Conservation (phyloP, 495 filamentous ascomycete genomes). For the Xylaria flabelliformis region DNA sequence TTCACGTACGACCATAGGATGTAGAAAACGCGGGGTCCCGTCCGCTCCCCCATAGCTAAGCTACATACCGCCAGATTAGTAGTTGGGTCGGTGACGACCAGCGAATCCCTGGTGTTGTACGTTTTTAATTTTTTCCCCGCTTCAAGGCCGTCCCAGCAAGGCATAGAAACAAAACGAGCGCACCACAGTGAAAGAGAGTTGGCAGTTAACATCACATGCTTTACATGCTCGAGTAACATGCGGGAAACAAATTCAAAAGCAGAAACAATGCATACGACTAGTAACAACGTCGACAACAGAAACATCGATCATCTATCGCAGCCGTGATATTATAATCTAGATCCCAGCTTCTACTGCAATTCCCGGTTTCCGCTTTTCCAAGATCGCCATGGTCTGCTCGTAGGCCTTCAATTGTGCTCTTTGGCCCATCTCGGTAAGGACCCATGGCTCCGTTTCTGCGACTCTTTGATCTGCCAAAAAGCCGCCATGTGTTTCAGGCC, state of each 20-base stretch:
- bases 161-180: too few relatives aligned
- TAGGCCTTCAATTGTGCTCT: slow-evolving; percentile 19
- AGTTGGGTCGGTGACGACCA: slow-evolving; percentile 59
- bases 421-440: slow-evolving; percentile 13
- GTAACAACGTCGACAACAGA: too few relatives aligned
- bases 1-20: slow-evolving; percentile 55
- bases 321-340: background rate
- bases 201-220: too few relatives aligned
- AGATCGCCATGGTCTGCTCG: slow-evolving; percentile 23
- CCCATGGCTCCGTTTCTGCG: slow-evolving; percentile 14
- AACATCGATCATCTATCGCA: too few relatives aligned
- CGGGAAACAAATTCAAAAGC: too few relatives aligned
- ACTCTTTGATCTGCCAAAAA: slow-evolving; percentile 3
- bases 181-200: too few relatives aligned
- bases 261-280: too few relatives aligned
- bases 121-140: slow-evolving; percentile 30
- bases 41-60: slow-evolving; percentile 58
- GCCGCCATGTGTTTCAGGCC: slow-evolving; percentile 9
- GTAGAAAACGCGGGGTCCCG: slow-evolving; percentile 56
- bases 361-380: slow-evolving; percentile 12
- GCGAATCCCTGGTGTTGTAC: slow-evolving; percentile 58
- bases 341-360: background rate
- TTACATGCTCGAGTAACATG: too few relatives aligned
- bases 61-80: slow-evolving; percentile 48
- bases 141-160: too few relatives aligned